Evolutionary conservation across 805 yeast genomes (phyloP), one percentile per base, ranked within the genome.

Genomic region (Lachancea fermentati): DNA sequence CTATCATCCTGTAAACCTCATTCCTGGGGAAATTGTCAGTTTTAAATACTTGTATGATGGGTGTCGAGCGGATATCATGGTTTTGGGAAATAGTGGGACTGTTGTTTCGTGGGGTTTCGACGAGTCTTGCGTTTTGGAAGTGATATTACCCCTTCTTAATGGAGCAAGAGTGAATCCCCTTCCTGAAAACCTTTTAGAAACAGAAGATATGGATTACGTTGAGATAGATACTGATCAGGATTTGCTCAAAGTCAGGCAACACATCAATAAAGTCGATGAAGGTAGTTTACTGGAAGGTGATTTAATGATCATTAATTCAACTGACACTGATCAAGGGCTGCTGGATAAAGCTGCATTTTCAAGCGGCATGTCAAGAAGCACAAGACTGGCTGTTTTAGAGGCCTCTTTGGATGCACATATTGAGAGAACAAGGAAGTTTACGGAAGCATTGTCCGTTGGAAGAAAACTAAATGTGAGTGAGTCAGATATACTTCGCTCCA

Each of bases 281-380:
- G 63, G 68, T 3, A 73, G 73, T 35, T 66, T 71, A 37, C 69
- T 83, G 65, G 72, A 73, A 19, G 85, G 84, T 6, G 96, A 88
- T 46, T 72, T 82, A 2, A 75, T 88, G 34, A 70, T 82, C 15
- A 69, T 88, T n/a, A 75, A 73, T 45, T 80, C 79, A 1, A 51
- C 58, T 1, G 66, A 68, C 6, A 50, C 52, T 4, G 63, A 69
- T n/a, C 69, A 75, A 45, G 69, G 74, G 29, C 52, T 81, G 26
- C 63, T 85, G 29, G 95, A 87, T 54, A 86, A 82, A 64, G 83
- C 88, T 7, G 96, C 96, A 0, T 88, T 88, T 60, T 81, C 95
- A 2, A 80, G 85, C 39, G 96, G 96, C 0, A 65, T 89, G 24
- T 81, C 96, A 0, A 65, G 96, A 50, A 85, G 95, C 2, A 88